These are phyloP conservation scores for Scutellaria barbata DNA, from an alignment of 257 asterid genomes.

Conservation along the genomic window DNA sequence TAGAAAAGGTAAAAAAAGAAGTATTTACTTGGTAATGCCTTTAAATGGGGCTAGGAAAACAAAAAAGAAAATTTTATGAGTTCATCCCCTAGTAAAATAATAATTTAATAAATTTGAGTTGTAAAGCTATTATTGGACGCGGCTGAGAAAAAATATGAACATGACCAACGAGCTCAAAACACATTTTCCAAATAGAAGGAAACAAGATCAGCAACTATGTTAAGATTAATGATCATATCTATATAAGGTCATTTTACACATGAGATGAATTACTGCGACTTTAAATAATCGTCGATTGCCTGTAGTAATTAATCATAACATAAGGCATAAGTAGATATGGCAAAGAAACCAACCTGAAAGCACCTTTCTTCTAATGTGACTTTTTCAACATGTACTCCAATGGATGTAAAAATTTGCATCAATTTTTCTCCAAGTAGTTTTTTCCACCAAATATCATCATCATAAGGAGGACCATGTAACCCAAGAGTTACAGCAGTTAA, in stretches of 20 bases:
- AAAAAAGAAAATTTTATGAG: no score
- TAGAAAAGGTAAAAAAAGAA: background rate
- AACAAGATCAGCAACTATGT: background rate
- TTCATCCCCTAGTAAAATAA: no score
- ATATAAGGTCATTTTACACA: background rate
- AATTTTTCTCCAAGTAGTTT: background rate
- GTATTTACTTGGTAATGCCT: no score
- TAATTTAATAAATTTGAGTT: background rate
- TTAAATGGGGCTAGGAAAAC: no score
- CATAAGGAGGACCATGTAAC: background rate
- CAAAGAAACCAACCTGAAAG: background rate
- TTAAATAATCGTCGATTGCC: background rate
- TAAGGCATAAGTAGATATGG: background rate
- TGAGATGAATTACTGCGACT: background rate
- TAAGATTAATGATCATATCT: background rate
- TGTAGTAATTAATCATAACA: background rate
- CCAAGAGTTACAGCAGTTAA: background rate
- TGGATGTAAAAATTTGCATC: conserved; percentile 1
- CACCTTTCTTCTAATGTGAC: background rate
- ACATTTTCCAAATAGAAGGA: background rate
- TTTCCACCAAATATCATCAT: no score
- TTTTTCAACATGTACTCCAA: conserved; percentile 4
- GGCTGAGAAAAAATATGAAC: background rate
- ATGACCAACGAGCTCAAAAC: background rate
- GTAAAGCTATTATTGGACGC: background rate